Evolutionary conservation across 2,329 filamentous ascomycete genomes (phyloP).

Genomic region (Ophiosphaerella herpotricha): DNA sequence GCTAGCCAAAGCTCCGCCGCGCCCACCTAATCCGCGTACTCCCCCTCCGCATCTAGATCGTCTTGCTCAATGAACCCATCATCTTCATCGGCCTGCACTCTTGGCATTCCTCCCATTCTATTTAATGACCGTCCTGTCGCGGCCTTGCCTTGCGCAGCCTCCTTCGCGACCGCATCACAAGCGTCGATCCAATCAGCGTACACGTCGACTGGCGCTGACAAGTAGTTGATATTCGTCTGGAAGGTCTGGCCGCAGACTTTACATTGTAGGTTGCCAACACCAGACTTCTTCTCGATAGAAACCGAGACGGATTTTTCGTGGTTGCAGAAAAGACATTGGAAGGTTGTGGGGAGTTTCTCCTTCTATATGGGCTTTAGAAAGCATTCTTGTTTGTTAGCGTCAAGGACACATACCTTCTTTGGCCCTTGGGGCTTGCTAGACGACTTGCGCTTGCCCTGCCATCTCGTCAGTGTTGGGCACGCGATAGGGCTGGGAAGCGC

Average conservation of each 20-base stretch:
- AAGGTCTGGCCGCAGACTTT: conserved; percentile 94
- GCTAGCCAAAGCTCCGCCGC: background rate
- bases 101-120: conserved; percentile 30
- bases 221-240: conserved; percentile 90
- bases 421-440: conserved; percentile 79
- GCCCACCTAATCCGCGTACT: conserved; percentile 32
- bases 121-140: conserved; percentile 31
- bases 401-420: conserved; percentile 68
- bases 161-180: conserved; percentile 73
- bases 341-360: conserved; percentile 78
- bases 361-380: conserved; percentile 39
- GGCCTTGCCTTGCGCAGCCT: conserved; percentile 52
- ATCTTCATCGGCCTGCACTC: conserved; percentile 36
- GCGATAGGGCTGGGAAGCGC: conserved; percentile 12
- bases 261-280: conserved; percentile 83
- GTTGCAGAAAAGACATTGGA: conserved; percentile 98
- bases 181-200: conserved; percentile 99
- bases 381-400: background rate
- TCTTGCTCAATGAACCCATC: conserved; percentile 47
- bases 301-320: conserved; percentile 91
- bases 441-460: conserved; percentile 85
- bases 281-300: conserved; percentile 91
- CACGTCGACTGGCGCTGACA: conserved; percentile 90
- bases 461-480: conserved; percentile 26
- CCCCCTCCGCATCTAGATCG: conserved; percentile 46